phyloP scores from a whole-genome alignment of 164 flowering plant genomes.

The Buxus sempervirens region DNA sequence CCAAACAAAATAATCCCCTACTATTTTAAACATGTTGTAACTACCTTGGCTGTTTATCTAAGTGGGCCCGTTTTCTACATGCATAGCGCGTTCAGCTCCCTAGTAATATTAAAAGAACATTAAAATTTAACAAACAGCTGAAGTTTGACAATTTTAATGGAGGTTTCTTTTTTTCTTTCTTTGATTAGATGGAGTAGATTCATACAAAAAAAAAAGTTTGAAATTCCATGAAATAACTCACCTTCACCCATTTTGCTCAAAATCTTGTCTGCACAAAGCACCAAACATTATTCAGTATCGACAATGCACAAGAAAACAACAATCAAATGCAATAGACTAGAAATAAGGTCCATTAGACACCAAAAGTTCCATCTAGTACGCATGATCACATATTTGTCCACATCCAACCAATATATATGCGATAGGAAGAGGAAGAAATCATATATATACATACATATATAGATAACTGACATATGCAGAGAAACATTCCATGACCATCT shows the following conservation, averaged over 20 bases:
- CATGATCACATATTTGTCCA: not conserved
- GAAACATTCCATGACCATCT: not conserved
- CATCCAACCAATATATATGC: not conserved
- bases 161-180: no score
- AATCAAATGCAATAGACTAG: not conserved
- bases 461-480: no score
- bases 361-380: not conserved
- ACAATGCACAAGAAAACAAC: not conserved
- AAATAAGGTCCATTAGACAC: not conserved
- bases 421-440: no score
- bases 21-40: no score
- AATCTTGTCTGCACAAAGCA: slow-evolving; percentile 63
- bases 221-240: slow-evolving; percentile 23
- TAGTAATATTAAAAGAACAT: no score
- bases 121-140: no score
- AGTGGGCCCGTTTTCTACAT: no score
- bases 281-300: not conserved
- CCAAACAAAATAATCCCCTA: no score
- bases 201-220: not conserved
- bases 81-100: no score
- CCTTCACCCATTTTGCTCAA: slow-evolving; percentile 97
- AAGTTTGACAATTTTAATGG: no score
- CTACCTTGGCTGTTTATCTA: no score
- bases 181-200: not conserved
- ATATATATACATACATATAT: no score